Evolutionary conservation across 2,329 filamentous ascomycete genomes (phyloP).

Genomic region (Botrytis sinoallii): DNA sequence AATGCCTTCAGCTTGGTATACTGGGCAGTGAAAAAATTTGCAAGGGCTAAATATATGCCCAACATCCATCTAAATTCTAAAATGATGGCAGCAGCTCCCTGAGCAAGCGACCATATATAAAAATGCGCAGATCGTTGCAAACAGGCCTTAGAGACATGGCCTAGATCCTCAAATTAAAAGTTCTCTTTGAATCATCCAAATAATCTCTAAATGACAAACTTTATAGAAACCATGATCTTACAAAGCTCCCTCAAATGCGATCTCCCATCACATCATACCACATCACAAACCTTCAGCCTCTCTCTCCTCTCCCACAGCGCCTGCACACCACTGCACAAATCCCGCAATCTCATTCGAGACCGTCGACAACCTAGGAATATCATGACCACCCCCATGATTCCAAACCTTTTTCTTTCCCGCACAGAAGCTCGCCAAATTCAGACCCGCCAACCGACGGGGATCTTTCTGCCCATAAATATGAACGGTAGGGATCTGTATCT

Average conservation of each 20-base stretch:
- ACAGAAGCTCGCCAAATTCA: constrained; percentile 41
- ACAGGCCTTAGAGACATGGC: neutral
- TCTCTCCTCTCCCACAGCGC: neutral
- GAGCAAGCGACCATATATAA: neutral
- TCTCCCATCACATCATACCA: neutral
- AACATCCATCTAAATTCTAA: neutral
- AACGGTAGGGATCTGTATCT: constrained; percentile 42
- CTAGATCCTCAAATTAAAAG: neutral
- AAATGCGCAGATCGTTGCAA: neutral
- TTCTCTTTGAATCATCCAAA: neutral
- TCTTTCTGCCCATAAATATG: constrained; percentile 44
- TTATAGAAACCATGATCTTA: neutral
- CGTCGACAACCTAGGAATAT: constrained; percentile 40
- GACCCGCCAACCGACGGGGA: constrained; percentile 40
- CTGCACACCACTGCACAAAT: constrained; percentile 22
- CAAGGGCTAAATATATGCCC: neutral
- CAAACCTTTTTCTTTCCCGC: constrained; percentile 36
- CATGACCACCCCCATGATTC: constrained; percentile 44
- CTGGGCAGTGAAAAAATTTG: neutral
- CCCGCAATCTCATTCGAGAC: constrained; percentile 38
- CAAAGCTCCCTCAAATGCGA: neutral
- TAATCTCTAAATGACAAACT: neutral
- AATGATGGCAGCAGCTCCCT: neutral
- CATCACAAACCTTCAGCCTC: neutral
- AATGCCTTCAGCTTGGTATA: neutral